phyloP scores from a whole-genome alignment of 2,329 filamentous ascomycete species.

The Paecilomyces variotii region DNA sequence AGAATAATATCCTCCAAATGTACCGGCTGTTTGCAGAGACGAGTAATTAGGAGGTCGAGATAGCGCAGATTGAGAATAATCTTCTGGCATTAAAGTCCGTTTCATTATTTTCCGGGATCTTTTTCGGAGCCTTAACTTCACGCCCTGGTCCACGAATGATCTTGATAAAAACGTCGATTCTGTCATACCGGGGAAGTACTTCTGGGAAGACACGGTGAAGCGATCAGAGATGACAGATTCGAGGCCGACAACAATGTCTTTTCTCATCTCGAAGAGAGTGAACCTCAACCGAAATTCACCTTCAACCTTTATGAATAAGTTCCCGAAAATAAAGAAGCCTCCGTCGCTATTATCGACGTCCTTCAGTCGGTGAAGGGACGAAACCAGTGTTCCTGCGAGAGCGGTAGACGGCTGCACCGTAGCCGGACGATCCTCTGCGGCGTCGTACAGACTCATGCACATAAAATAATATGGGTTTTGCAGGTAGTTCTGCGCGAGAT shows the following conservation, averaged over 20 bases:
- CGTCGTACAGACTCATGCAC: slow-evolving; percentile 48
- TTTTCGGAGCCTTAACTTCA: slow-evolving; percentile 73
- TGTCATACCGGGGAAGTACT: slow-evolving; percentile 69
- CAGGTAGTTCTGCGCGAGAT: slow-evolving; percentile 55
- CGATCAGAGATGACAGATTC: slow-evolving; percentile 52
- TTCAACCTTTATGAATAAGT: slow-evolving; percentile 69
- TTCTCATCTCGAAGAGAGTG: slow-evolving; percentile 64
- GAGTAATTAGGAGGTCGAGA: slow-evolving; percentile 30
- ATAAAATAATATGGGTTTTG: slow-evolving; percentile 60
- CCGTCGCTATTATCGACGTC: slow-evolving; percentile 69
- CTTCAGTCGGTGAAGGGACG: slow-evolving; percentile 74
- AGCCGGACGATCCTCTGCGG: slow-evolving; percentile 38
- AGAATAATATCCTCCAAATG: slow-evolving; percentile 24
- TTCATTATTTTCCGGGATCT: slow-evolving; percentile 57
- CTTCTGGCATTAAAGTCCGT: slow-evolving; percentile 30
- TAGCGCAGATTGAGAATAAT: slow-evolving; percentile 26
- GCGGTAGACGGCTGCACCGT: slow-evolving; percentile 42
- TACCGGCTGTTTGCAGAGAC: slow-evolving; percentile 25
- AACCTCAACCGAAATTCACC: slow-evolving; percentile 69
- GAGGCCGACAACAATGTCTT: slow-evolving; percentile 44
- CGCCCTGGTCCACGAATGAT: slow-evolving; percentile 79
- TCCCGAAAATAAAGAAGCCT: slow-evolving; percentile 85
- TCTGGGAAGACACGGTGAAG: slow-evolving; percentile 53
- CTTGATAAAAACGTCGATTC: slow-evolving; percentile 76
- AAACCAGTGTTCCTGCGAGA: slow-evolving; percentile 65